Evolutionary conservation across 352 stramenopile species (phyloP).

Genomic region (Phytopythium sindhum): DNA sequence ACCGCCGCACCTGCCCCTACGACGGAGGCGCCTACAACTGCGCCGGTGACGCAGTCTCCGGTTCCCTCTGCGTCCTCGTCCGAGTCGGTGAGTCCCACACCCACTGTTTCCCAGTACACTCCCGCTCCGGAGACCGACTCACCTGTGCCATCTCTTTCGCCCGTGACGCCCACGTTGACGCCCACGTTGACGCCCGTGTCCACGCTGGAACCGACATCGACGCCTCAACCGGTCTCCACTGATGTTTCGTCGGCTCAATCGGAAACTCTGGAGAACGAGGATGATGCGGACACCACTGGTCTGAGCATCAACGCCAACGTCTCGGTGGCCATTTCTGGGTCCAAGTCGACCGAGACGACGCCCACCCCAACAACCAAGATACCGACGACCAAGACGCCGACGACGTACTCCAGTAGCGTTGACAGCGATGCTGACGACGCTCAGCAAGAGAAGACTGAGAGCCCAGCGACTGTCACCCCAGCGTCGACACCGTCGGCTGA

Average conservation of each 20-base stretch:
- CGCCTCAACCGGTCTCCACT: conserved; percentile 4
- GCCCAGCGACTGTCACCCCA: conserved; percentile 5
- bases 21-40: conserved; percentile 5
- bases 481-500: conserved; percentile 13
- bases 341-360: conserved; percentile 8
- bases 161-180: conserved; percentile 6
- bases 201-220: conserved; percentile 12
- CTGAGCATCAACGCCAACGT: conserved; percentile 16
- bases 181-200: conserved; percentile 6
- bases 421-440: not conserved
- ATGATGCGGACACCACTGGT: conserved; percentile 5
- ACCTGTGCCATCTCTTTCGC: conserved; percentile 4
- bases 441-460: conserved; percentile 1
- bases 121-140: conserved; percentile 6
- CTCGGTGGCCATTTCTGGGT: conserved; percentile 8
- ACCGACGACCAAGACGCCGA: conserved; percentile 3
- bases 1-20: conserved; percentile 11
- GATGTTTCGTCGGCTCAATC: conserved; percentile 15
- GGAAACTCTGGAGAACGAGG: conserved; percentile 3
- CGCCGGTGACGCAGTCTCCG: conserved; percentile 8
- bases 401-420: conserved; percentile 6
- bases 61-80: conserved; percentile 14
- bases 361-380: not conserved
- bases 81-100: conserved; percentile 22
- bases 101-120: conserved; percentile 14